phyloP scores from a whole-genome alignment of 768 basidiomycete species.

The Pluteus cervinus region DNA sequence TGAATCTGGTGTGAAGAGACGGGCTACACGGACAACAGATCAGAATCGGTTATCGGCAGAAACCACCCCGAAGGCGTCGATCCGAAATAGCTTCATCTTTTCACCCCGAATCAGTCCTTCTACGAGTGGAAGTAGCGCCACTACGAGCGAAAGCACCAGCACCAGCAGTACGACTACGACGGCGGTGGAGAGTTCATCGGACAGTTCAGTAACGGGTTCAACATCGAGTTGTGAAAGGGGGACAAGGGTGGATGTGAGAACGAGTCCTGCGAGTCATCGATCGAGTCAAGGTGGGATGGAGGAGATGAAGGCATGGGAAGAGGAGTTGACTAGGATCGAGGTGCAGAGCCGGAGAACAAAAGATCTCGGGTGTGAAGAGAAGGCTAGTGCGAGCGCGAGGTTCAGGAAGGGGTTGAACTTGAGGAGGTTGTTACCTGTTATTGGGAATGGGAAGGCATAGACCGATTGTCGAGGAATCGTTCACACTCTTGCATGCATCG shows the following conservation, averaged over 20 bases:
- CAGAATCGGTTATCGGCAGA: too few relatives aligned
- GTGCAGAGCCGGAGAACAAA: slow-evolving; percentile 47
- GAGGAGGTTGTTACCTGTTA: too few relatives aligned
- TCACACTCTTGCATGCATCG: neutral
- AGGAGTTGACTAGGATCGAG: slow-evolving; percentile 70
- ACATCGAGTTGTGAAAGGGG: too few relatives aligned
- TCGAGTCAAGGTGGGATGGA: slow-evolving; percentile 13
- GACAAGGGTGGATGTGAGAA: slow-evolving; percentile 12
- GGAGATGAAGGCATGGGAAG: slow-evolving; percentile 68
- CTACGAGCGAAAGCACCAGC: slow-evolving; percentile 18
- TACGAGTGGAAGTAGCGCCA: slow-evolving; percentile 28
- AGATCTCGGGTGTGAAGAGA: slow-evolving; percentile 39
- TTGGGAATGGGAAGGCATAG: too few relatives aligned
- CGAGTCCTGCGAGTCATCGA: neutral
- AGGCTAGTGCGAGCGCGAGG: too few relatives aligned
- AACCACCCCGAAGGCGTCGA: too few relatives aligned
- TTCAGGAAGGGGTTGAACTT: slow-evolving; percentile 27
- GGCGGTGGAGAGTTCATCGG: slow-evolving; percentile 21
- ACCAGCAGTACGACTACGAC: slow-evolving; percentile 22
- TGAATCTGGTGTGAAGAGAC: too few relatives aligned
- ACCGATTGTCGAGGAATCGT: too few relatives aligned
- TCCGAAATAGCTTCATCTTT: slow-evolving; percentile 1
- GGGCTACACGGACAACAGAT: neutral
- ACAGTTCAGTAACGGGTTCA: too few relatives aligned
- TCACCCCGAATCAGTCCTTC: slow-evolving; percentile 15